A percentile compares a stretch with the other conserved stretches of the same genome.
These are phyloP conservation scores for Areca catechu DNA, from an alignment of 176 grass and related monocot genomes.

Conservation along the genomic window DNA sequence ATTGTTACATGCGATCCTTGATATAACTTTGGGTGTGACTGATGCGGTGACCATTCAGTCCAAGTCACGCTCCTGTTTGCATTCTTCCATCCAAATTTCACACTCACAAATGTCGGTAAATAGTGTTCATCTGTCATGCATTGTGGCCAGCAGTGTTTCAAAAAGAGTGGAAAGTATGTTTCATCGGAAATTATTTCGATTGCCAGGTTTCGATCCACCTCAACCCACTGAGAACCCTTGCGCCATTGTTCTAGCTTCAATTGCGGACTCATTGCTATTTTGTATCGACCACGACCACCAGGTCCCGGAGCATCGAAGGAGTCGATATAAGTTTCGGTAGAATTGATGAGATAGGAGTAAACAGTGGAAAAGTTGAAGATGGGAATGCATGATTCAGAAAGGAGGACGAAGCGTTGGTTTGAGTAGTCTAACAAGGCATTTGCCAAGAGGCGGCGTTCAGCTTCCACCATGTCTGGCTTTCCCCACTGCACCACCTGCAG, in stretches of 20 bases:
- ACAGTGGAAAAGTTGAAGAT: slow-evolving; percentile 35
- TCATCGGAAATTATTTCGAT: slow-evolving; percentile 1
- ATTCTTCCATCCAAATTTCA: background rate
- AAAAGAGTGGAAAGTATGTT: background rate
- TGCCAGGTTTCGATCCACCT: background rate
- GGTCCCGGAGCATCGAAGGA: slow-evolving; percentile 11
- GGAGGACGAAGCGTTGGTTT: slow-evolving; percentile 29
- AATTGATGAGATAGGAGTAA: slow-evolving; percentile 31
- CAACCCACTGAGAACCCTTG: slow-evolving; percentile 14
- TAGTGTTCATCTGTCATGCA: slow-evolving; percentile 13
- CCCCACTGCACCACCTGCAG: slow-evolving; percentile 31
- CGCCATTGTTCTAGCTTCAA: slow-evolving; percentile 11
- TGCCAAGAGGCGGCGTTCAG: slow-evolving; percentile 28
- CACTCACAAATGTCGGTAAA: background rate
- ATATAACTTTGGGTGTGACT: background rate
- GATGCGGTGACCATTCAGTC: slow-evolving; percentile 1
- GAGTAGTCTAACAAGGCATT: slow-evolving; percentile 30
- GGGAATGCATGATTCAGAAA: slow-evolving; percentile 39
- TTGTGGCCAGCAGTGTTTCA: background rate
- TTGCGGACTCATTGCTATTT: background rate
- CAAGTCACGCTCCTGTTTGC: slow-evolving; percentile 13
- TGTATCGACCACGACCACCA: slow-evolving; percentile 27
- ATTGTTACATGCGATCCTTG: background rate
- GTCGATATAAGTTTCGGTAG: slow-evolving; percentile 11
- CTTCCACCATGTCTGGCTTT: slow-evolving; percentile 19